A percentile compares a stretch with the other conserved stretches of the same genome.
Evolutionary conservation across 352 stramenopile genomes (phyloP).

Genomic region (Globisporangium splendens): DNA sequence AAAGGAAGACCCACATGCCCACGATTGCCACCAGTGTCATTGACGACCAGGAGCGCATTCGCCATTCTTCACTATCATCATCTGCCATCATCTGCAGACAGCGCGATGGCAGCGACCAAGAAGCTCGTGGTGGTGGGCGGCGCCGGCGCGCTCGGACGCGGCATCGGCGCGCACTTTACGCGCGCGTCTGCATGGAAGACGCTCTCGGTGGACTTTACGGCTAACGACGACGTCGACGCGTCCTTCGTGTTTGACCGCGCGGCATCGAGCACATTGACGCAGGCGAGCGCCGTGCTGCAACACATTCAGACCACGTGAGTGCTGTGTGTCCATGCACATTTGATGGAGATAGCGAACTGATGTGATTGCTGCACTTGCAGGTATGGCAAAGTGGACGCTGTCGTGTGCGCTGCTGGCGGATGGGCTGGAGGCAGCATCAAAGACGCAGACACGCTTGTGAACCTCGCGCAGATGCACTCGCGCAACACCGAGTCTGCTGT

Average conservation of each 20-base stretch:
- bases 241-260: constrained; percentile 44
- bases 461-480: constrained; percentile 63
- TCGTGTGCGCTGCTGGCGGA: constrained; percentile 78
- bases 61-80: background rate
- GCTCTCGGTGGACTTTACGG: constrained; percentile 66
- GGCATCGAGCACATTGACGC: constrained; percentile 34
- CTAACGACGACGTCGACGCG: constrained; percentile 46
- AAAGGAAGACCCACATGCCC: no score
- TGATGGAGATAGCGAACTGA: background rate
- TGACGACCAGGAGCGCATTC: background rate
- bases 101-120: constrained; percentile 36
- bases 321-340: background rate
- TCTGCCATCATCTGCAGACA: no score
- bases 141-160: constrained; percentile 66
- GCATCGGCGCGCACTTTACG: constrained; percentile 56
- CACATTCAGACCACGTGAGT: constrained; percentile 44
- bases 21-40: no score
- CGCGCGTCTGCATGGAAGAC: constrained; percentile 54
- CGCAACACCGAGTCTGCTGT: constrained; percentile 83
- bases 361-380: constrained; percentile 20
- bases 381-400: constrained; percentile 61
- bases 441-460: constrained; percentile 53
- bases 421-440: constrained; percentile 79
- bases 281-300: constrained; percentile 50
- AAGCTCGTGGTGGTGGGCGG: constrained; percentile 76